phyloP scores from a whole-genome alignment of 148 eudicot genomes.

The Vaccinium corymbosum region DNA sequence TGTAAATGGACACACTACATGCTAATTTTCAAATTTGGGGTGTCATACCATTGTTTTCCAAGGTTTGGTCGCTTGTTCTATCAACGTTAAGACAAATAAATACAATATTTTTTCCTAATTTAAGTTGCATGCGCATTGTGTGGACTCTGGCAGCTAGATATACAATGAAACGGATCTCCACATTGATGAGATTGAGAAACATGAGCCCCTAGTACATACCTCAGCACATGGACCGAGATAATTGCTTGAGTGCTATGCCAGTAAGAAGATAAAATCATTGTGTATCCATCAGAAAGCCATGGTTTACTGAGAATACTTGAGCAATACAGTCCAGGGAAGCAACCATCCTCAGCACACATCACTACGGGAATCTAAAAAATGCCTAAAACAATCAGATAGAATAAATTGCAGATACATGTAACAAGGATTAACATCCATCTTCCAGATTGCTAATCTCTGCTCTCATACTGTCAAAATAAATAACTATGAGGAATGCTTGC shows the following conservation, averaged over 20 bases:
- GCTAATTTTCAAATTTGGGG: not conserved
- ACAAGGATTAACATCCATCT: not conserved
- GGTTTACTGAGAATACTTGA: constrained; percentile 49
- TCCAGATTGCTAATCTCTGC: not conserved
- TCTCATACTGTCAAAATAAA: not conserved
- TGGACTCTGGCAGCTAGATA: not conserved
- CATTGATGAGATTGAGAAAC: constrained; percentile 16
- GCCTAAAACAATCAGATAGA: not conserved
- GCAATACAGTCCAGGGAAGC: constrained; percentile 85
- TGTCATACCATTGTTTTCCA: not conserved
- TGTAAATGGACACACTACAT: not conserved
- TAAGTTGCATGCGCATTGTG: not conserved
- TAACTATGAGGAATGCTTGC: not conserved
- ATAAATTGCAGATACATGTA: not conserved
- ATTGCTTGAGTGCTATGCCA: constrained; percentile 81
- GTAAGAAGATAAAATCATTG: constrained; percentile 67
- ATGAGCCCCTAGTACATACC: constrained; percentile 34
- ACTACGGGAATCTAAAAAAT: constrained; percentile 74
- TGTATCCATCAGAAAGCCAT: constrained; percentile 90
- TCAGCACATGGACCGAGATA: constrained; percentile 65
- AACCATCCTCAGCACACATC: constrained; percentile 70
- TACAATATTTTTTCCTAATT: not conserved
- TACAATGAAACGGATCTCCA: not conserved
- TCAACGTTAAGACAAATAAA: not conserved
- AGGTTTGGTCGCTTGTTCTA: not conserved